phyloP scores from a whole-genome alignment of 139 green algal species.

The Micractinium sp. region DNA sequence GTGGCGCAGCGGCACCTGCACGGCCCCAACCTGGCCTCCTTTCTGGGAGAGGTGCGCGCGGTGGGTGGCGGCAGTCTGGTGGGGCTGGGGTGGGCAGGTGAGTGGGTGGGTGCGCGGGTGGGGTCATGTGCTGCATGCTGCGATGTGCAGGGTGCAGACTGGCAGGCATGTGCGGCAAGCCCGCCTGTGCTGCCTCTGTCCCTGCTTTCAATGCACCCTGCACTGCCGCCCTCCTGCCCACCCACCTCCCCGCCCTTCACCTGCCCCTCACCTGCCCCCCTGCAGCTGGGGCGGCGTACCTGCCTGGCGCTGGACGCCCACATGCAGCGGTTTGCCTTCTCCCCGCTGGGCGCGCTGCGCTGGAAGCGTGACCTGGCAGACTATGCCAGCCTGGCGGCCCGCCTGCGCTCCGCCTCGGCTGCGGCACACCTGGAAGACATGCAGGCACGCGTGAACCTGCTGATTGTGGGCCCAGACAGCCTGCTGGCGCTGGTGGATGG shows the following conservation, averaged over 20 bases:
- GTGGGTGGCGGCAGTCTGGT: too few species aligned
- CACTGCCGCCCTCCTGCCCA: too few species aligned
- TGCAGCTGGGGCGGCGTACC: constrained; percentile 46
- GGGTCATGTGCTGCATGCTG: constrained; percentile 53
- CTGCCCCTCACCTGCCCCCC: background rate
- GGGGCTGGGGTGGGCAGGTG: background rate
- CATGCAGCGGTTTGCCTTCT: constrained; percentile 67
- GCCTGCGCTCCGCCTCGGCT: constrained; percentile 32
- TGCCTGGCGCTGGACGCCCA: constrained; percentile 54
- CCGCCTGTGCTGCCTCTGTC: too few species aligned
- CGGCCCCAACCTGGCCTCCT: constrained; percentile 55
- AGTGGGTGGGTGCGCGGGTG: background rate
- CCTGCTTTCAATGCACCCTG: too few species aligned
- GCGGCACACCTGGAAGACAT: constrained; percentile 50
- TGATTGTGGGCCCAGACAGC: constrained; percentile 81
- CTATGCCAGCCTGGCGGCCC: constrained; percentile 54
- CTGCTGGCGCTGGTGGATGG: constrained; percentile 76
- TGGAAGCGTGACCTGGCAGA: constrained; percentile 76
- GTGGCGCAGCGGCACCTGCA: constrained; percentile 53
- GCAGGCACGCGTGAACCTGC: constrained; percentile 58
- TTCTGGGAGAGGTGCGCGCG: constrained; percentile 60
- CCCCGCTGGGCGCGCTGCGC: constrained; percentile 69
- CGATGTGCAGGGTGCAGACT: too few species aligned
- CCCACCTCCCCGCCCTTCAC: background rate
- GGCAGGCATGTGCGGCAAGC: too few species aligned